Base-by-base conservation (phyloP, 805 yeast species). In the Candida stauntonica region DNA sequence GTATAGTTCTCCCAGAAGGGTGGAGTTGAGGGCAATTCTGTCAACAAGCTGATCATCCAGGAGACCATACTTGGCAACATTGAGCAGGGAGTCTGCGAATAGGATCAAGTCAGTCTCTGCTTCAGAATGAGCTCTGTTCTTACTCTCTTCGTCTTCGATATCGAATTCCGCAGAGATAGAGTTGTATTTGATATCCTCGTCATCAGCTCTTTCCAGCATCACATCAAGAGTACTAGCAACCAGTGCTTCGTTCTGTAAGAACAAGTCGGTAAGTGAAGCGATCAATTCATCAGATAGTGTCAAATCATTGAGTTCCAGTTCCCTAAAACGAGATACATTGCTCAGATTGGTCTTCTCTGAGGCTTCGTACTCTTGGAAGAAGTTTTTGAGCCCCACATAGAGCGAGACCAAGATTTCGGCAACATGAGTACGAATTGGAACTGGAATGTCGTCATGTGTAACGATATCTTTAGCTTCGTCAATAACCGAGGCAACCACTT, bases 171-270 rank as follows among this genome's bases (percentile, higher is more conserved):
- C 53, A 21, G 28, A 32, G 17, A 46, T 42, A 16, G 51, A 44
- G 32, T 52, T 50, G 24, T 50, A 61, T 37, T 67, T 63, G 14
- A 70, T 75, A 44, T 63, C 79, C 51, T 79, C 85, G 16, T 67
- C 63, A 24, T 68, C 79, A 17, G 61, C 63, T 48, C 82, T 65
- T 30, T 75, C 81, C 36, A 79, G 53, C 11, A 67, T 62, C 3
- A 64, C 51, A 0, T 42, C 41, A n/a, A 60, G 32, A 1, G 57
- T 26, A 31, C 54, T 60, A 0, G 78, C 77, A 11, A 66, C 47
- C 17, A 62, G 61, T 6, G 70, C 63, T 47, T 80, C 87, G 41
- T 70, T 66, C 17, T 65, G 52, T 42, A 78, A 61, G 44, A 71
- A 80, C 3, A 70, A 51, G n/a, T 63, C 54, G 40, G 69, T 37